These are phyloP conservation scores for Aotearoamyces nothofagi DNA, from an alignment of 2,329 filamentous ascomycete genomes.

Conservation along the genomic window DNA sequence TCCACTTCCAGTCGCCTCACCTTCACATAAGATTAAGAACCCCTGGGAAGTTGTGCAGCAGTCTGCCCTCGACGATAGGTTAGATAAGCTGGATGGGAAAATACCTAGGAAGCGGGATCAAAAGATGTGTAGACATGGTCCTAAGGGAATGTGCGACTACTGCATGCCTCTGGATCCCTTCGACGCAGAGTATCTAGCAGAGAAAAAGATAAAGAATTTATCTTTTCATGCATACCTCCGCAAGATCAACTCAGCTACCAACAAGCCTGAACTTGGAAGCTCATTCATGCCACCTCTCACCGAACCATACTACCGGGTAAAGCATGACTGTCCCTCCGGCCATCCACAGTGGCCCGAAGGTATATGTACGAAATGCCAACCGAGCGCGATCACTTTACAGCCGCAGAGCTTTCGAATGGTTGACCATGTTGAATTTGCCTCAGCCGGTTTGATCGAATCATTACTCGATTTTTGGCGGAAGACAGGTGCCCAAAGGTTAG, in stretches of 20 bases:
- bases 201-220: constrained; percentile 97
- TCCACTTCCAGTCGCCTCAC: constrained; percentile 37
- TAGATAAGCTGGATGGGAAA: constrained; percentile 85
- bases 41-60: constrained; percentile 89
- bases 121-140: constrained; percentile 89
- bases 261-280: constrained; percentile 83
- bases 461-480: constrained; percentile 86
- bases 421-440: constrained; percentile 93
- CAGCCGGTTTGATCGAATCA: constrained; percentile 70
- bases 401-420: constrained; percentile 93
- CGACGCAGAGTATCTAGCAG: constrained; percentile 70
- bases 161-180: constrained; percentile 96
- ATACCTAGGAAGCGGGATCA: constrained; percentile 59
- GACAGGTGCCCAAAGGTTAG: constrained; percentile 70
- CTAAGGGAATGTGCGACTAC: constrained; percentile 98
- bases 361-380: constrained; percentile 96
- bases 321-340: constrained; percentile 77
- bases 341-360: constrained; percentile 90
- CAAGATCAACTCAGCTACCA: constrained; percentile 91
- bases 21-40: constrained; percentile 55
- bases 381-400: constrained; percentile 89
- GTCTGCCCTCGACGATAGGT: constrained; percentile 68
- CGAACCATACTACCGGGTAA: constrained; percentile 86
- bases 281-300: constrained; percentile 93
- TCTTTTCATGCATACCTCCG: constrained; percentile 91